phyloP scores from a whole-genome alignment of 192 early-diverging fungal genomes.

The Umbelopsis ramanniana region DNA sequence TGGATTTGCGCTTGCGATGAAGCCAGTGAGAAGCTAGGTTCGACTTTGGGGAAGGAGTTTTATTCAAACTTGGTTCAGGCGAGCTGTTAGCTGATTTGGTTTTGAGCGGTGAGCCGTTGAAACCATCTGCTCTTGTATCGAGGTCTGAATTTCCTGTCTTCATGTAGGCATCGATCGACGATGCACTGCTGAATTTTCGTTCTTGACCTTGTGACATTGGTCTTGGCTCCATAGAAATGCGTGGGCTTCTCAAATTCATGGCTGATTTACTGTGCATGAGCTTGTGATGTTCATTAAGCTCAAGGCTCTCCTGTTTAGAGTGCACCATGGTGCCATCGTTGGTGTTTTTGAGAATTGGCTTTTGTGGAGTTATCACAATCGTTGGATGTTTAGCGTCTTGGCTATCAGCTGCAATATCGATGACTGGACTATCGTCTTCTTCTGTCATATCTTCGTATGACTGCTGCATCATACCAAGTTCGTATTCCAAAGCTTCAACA shows the following conservation, averaged over 20 bases:
- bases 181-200: not conserved
- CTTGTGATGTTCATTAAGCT: not conserved
- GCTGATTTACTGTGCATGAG: conserved; percentile 13
- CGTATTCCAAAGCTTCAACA: conserved; percentile 8
- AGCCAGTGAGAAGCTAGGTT: conserved; percentile 7
- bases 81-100: not conserved
- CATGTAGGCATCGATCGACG: not conserved
- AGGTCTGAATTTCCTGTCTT: not conserved
- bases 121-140: not conserved
- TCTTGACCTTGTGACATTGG: not conserved
- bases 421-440: not conserved
- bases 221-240: not conserved
- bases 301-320: too few species aligned
- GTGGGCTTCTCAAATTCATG: not conserved
- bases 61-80: not conserved
- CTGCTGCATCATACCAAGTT: not conserved
- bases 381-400: not conserved
- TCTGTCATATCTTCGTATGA: not conserved
- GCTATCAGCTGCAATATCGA: not conserved
- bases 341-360: not conserved
- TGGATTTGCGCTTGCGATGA: conserved; percentile 18
- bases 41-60: not conserved
- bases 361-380: not conserved
- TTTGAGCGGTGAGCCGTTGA: not conserved
- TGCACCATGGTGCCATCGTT: not conserved